These are phyloP conservation scores for Fusarium coicis DNA, from an alignment of 2,329 filamentous ascomycete genomes.

Conservation along the genomic window DNA sequence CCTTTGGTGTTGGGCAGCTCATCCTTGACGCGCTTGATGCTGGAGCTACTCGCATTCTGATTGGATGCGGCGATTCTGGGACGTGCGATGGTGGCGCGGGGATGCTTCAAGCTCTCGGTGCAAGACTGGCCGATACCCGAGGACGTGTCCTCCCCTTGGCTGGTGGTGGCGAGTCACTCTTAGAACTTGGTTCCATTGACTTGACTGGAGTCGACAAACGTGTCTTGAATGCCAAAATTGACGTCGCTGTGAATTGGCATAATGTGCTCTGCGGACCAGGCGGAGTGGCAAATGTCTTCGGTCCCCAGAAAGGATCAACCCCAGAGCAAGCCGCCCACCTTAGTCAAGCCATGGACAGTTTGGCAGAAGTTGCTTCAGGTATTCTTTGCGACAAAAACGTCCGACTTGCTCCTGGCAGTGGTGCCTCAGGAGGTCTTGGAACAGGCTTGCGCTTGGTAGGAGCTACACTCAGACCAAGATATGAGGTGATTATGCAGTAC, in stretches of 20 bases:
- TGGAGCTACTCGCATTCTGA: constrained; percentile 57
- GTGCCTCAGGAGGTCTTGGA: constrained; percentile 63
- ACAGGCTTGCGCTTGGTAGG: constrained; percentile 61
- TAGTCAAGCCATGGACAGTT: constrained; percentile 54
- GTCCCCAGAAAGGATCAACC: constrained; percentile 62
- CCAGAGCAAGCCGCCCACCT: constrained; percentile 55
- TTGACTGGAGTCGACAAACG: constrained; percentile 50
- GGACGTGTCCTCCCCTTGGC: constrained; percentile 52
- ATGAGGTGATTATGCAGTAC: constrained; percentile 62
- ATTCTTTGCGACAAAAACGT: constrained; percentile 51
- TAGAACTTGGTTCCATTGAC: constrained; percentile 52
- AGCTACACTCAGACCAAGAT: constrained; percentile 57
- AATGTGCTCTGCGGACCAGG: constrained; percentile 61
- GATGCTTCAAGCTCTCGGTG: constrained; percentile 65
- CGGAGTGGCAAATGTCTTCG: constrained; percentile 62
- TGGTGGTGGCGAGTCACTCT: constrained; percentile 54
- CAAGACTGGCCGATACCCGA: constrained; percentile 52
- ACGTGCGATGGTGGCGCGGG: constrained; percentile 64
- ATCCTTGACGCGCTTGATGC: constrained; percentile 58
- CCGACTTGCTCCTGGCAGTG: constrained; percentile 55
- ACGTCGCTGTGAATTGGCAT: constrained; percentile 63
- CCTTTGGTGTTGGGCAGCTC: constrained; percentile 62
- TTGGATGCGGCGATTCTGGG: constrained; percentile 65
- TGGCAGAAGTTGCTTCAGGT: constrained; percentile 51
- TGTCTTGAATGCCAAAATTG: constrained; percentile 49